These are phyloP conservation scores for Geosmithia putterillii DNA, from an alignment of 2,329 filamentous ascomycete species.

Conservation along the genomic window DNA sequence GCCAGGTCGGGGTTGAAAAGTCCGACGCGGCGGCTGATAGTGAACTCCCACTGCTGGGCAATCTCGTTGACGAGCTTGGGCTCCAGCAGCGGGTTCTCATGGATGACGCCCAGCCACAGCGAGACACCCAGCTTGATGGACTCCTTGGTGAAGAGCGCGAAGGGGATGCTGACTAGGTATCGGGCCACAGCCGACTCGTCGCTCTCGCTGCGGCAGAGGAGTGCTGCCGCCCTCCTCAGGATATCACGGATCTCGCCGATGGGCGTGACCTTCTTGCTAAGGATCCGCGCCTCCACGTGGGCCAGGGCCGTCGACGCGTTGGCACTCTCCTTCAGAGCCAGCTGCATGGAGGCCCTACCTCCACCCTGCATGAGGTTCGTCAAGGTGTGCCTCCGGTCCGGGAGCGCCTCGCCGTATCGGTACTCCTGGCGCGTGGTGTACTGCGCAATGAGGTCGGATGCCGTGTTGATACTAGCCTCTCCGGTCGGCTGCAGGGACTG, in stretches of 20 bases:
- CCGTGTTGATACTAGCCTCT: constrained; percentile 71
- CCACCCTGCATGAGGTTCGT: constrained; percentile 42
- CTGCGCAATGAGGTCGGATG: constrained; percentile 91
- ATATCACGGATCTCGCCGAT: constrained; percentile 69
- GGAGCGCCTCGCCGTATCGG: constrained; percentile 67
- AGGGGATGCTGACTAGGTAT: constrained; percentile 85
- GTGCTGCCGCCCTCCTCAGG: constrained; percentile 70
- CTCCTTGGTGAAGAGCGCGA: constrained; percentile 84
- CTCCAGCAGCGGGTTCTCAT: constrained; percentile 85
- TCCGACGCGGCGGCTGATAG: constrained; percentile 63
- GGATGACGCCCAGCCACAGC: constrained; percentile 91
- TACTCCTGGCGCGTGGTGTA: constrained; percentile 97
- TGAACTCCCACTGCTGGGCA: constrained; percentile 81
- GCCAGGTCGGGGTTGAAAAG: constrained; percentile 65
- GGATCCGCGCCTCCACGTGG: constrained; percentile 59
- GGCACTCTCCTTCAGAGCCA: constrained; percentile 39
- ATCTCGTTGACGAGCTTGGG: constrained; percentile 78
- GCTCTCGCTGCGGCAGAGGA: constrained; percentile 67
- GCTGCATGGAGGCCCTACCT: constrained; percentile 35
- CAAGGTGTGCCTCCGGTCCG: constrained; percentile 56
- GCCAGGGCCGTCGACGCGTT: constrained; percentile 55
- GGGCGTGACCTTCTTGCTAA: constrained; percentile 56
- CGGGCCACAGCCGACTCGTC: constrained; percentile 72
- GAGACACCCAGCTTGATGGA: constrained; percentile 93
- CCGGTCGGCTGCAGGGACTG: constrained; percentile 68